Evolutionary conservation across 208 protist genomes (phyloP), one percentile per base, ranked within the genome.

Genomic region (Crithidia brevicula): DNA sequence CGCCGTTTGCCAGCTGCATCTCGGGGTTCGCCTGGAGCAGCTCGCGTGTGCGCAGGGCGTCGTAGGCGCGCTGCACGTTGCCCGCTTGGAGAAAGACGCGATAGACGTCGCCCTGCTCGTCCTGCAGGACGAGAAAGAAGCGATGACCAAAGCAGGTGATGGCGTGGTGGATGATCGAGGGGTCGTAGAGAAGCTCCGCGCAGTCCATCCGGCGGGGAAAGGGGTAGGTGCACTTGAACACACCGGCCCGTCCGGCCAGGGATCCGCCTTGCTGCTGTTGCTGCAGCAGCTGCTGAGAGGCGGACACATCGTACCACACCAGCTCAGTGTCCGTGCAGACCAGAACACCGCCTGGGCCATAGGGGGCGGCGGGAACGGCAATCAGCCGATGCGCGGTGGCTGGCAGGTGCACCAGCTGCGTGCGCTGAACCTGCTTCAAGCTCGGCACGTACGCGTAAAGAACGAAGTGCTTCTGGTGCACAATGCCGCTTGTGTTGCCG

Each of bases 401-500:
- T 15, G 98, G 96, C 8, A 99, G 79, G 34, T 91, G 72, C 23
- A 98, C 86, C 30, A 88, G 85, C 79, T 93, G 94, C 54, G 99
- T 99, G 43, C 98, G 92, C 42, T 98, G 94, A 3, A 99, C 98
- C 80, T 99, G 98, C 64, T 99, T 99, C 13, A 99, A 84, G 45
- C 98, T 98, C 25, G 99, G 77, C 66, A 99, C 97, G 52, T 99
- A 96, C 71, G 99, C 97, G 79, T 99, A 99, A 51, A 97, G 98
- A 3, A 96, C 89, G 6, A 99, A 81, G 27, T 82, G 57, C 67
- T 98, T 97, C 34, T 79, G 71, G 16, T 52, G 64, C 20, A 38
- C 25, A 2, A 52, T 36, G 2, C 22, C n/a, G 15, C 46, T 22
- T n/a, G n/a, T n/a, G n/a, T n/a, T n/a, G n/a, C n/a, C n/a, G n/a